Evolutionary conservation across 1,284 basidiomycete genomes (phyloP).

Genomic region (Anthracocystis setariae): DNA sequence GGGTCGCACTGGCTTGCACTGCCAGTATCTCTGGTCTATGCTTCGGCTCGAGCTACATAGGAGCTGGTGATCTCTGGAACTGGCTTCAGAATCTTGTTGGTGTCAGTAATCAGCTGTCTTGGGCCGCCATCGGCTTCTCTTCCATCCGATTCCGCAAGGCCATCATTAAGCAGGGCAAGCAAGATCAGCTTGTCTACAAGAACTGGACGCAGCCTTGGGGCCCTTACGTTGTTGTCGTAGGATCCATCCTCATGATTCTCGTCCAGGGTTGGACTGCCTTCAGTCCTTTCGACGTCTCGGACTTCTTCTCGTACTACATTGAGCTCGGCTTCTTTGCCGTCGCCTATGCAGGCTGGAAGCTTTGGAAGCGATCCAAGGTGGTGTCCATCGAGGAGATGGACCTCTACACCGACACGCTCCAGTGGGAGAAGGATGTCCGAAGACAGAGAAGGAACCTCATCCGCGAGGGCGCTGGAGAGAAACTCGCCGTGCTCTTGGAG

Average conservation of each 20-base stretch:
- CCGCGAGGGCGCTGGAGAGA: conserved; percentile 17
- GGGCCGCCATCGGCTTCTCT: conserved; percentile 82
- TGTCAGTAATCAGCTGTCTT: conserved; percentile 79
- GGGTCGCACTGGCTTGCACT: conserved; percentile 76
- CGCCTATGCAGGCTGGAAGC: conserved; percentile 42
- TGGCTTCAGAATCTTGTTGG: conserved; percentile 74
- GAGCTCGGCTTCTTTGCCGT: conserved; percentile 58
- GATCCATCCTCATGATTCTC: conserved; percentile 57
- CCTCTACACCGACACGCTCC: conserved; percentile 53
- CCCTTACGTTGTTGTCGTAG: conserved; percentile 54
- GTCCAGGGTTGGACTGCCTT: conserved; percentile 64
- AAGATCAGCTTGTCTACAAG: conserved; percentile 68
- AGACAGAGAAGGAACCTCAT: conserved; percentile 24
- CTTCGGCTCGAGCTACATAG: conserved; percentile 71
- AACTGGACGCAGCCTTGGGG: conserved; percentile 69
- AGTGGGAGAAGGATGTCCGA: conserved; percentile 35
- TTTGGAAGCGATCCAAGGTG: conserved; percentile 42
- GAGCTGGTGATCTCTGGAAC: conserved; percentile 73
- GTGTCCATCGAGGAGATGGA: conserved; percentile 59
- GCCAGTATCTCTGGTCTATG: conserved; percentile 76
- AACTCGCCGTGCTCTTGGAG: conserved; percentile 30
- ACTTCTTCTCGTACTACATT: conserved; percentile 70
- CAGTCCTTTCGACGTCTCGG: conserved; percentile 39
- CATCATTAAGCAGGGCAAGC: conserved; percentile 72
- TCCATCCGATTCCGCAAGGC: conserved; percentile 80